phyloP scores from a whole-genome alignment of 148 eudicot species.

The Dianthus caryophyllus region DNA sequence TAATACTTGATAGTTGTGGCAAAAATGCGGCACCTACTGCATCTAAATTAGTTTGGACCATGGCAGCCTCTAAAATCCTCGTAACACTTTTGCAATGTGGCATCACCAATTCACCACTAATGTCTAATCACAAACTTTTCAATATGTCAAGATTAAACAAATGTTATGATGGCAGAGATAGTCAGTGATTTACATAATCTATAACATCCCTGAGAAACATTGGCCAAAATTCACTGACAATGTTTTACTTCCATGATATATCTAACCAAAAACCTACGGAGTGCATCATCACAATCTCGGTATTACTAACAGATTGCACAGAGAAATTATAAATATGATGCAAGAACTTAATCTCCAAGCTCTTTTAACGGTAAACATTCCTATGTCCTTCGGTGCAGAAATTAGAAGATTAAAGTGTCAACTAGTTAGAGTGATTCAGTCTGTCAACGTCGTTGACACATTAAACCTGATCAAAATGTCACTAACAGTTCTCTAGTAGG shows the following conservation, averaged over 20 bases:
- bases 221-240: background rate
- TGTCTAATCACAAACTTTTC: too few species aligned
- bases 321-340: background rate
- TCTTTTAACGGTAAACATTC: background rate
- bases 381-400: background rate
- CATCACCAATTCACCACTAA: too few species aligned
- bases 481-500: background rate
- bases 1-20: too few species aligned
- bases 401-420: background rate
- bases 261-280: background rate
- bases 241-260: background rate
- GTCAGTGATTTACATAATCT: background rate
- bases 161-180: too few species aligned
- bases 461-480: background rate
- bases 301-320: background rate
- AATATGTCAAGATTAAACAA: too few species aligned
- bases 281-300: background rate
- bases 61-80: too few species aligned
- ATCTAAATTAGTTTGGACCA: too few species aligned
- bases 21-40: too few species aligned
- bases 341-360: background rate
- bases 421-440: background rate
- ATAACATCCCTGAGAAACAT: background rate
- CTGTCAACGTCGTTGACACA: background rate
- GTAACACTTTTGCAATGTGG: too few species aligned